Evolutionary conservation across 495 filamentous ascomycete species (phyloP), one percentile per base, ranked within the genome.

Genomic region (Mycothermus thermophilus): DNA sequence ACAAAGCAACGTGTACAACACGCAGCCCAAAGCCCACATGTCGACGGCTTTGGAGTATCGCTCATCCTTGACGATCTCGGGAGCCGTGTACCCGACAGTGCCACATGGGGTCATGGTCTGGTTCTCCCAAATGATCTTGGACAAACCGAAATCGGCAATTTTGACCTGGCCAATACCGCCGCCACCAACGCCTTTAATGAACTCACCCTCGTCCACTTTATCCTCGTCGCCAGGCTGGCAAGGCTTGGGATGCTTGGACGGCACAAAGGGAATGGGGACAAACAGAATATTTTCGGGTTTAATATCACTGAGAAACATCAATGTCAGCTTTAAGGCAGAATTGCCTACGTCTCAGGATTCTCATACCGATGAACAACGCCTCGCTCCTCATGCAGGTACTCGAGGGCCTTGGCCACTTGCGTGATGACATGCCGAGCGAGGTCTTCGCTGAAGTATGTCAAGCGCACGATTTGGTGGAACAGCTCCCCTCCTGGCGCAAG

Each of bases 101-200:
- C 90, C 90, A 57, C 90, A 97, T 14, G 90, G 90, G 2, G 90
- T 97, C 85, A 95, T 95, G n/a, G 90, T 97, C 51, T 93, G 83
- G 37, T 74, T 86, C 48, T 97, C 92, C 90, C 90, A 97, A 8
- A 97, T 84, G 35, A 97, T 77, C 59, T 97, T 97, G 28, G 87
- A 95, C 8, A 97, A 63, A 37, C 90, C 90, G 54, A 97, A 97
- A 54, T 97, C 90, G 41, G 90, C 90, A 52, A 97, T 87, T 66
- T 96, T 96, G 63, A 97, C 93, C 37, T 63, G 64, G 18, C 90
- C 90, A 44, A 97, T 97, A 19, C 88, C 92, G 37, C 90, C 90
- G n/a, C 81, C 64, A 16, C 90, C 90, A 26, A 80, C 59, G 1
- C 86, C 86, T 12, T 64, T 64, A 35, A 87, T 74, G 42, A 93